Evolutionary conservation across 495 filamentous ascomycete genomes (phyloP), one percentile per base, ranked within the genome.

Genomic region (Letharia columbiana): DNA sequence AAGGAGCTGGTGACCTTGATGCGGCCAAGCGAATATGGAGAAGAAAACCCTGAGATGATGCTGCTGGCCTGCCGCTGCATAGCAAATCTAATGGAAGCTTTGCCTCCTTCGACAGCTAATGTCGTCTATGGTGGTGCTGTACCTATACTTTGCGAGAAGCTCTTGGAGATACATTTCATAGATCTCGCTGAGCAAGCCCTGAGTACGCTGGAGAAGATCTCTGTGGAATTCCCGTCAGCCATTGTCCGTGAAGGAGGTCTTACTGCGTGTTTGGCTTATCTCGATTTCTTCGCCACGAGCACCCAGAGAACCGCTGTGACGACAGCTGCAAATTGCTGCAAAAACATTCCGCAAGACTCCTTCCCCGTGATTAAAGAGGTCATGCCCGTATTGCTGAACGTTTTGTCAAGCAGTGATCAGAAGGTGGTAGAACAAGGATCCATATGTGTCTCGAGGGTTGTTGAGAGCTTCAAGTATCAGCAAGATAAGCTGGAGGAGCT

Each of bases 241-340:
- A 98, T 99, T 70, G 94, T 99, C 31, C 90, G 92, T 45, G 95
- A 97, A 78, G 95, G 93, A 41, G 95, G 95, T 15, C 79, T 99
- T 67, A 93, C 89, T 18, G 95, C 94, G 37, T 99, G 95, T 71
- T 79, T 99, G 63, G 91, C 87, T 3, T 97, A 91, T 76, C 82
- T 99, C 45, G 95, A 99, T 71, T 99, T 99, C 76, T 99, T 99
- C 73, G 87, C 95, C 9, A 98, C 95, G 13, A 92, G 93, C 73
- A 97, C 94, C 6, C 95, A 99, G 75, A 85, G 95, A 40, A 96
- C 93, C 31, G 95, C 95, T 3, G 94, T 98, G 23, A 97, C 91
- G 3, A 98, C 93, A 18, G 95, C 95, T 31, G 95, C 95, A 31
- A 98, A 99, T 71, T 98, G 94, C 77, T 98, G 95, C 73, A 90